These are phyloP conservation scores for Phytophthora sp. DNA, from an alignment of 352 stramenopile species.

Conservation along the genomic window DNA sequence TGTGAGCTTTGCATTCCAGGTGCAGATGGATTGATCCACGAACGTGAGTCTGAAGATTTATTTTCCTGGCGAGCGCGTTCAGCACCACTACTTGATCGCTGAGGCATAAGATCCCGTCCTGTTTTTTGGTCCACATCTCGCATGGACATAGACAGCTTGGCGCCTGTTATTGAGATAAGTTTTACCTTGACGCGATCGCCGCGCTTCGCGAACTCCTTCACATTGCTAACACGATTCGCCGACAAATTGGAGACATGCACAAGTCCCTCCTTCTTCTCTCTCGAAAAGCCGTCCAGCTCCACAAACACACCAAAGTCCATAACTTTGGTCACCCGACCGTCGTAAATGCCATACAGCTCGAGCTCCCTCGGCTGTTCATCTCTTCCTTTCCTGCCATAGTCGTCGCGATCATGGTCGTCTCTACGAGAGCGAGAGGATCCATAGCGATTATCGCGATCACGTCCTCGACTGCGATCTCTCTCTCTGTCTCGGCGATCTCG, in stretches of 20 bases:
- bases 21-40: conserved; percentile 88
- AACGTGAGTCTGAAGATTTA: conserved; percentile 57
- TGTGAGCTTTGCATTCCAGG: conserved; percentile 79
- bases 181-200: conserved; percentile 97
- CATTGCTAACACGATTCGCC: conserved; percentile 83
- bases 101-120: conserved; percentile 94
- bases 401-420: conserved; percentile 39
- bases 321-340: conserved; percentile 93
- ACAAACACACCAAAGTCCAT: conserved; percentile 98
- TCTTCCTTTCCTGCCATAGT: conserved; percentile 23
- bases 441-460: conserved; percentile 30
- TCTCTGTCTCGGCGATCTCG: conserved; percentile 29
- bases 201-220: conserved; percentile 87
- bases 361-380: conserved; percentile 46
- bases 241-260: conserved; percentile 96
- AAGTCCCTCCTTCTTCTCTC: conserved; percentile 90
- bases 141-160: conserved; percentile 95
- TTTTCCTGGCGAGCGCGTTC: conserved; percentile 61
- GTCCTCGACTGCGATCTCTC: conserved; percentile 30
- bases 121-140: conserved; percentile 97
- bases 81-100: conserved; percentile 76
- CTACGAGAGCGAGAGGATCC: conserved; percentile 31
- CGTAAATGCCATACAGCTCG: conserved; percentile 96
- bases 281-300: conserved; percentile 79
- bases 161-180: conserved; percentile 92